phyloP scores from a whole-genome alignment of 805 yeast species.

The Candida tammaniensis region DNA sequence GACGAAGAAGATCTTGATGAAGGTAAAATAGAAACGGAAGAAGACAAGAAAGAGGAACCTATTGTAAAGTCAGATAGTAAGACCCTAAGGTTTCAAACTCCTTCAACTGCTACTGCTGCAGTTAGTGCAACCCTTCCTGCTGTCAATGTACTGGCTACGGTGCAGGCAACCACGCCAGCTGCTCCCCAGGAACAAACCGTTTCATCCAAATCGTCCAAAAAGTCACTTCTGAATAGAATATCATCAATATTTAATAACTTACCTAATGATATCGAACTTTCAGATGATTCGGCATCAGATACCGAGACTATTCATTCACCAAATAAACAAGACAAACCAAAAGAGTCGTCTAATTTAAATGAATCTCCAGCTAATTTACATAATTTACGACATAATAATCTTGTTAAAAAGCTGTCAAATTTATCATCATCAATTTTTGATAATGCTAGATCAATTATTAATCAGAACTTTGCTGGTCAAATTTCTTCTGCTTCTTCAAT shows the following conservation, averaged over 20 bases:
- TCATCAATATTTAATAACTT: constrained; percentile 41
- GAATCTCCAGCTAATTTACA: constrained; percentile 23
- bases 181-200: too few relatives aligned
- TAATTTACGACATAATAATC: constrained; percentile 21
- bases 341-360: constrained; percentile 19
- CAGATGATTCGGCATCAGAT: constrained; percentile 46
- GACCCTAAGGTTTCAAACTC: constrained; percentile 29
- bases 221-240: constrained; percentile 32
- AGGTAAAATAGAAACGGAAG: too few relatives aligned
- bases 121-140: too few relatives aligned
- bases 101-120: too few relatives aligned
- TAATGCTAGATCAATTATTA: constrained; percentile 36
- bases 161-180: not conserved
- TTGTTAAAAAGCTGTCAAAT: constrained; percentile 28
- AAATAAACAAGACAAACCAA: constrained; percentile 16
- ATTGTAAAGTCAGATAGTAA: constrained; percentile 36
- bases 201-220: too few relatives aligned
- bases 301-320: constrained; percentile 31
- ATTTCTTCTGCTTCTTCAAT: constrained; percentile 32
- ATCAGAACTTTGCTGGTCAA: constrained; percentile 22
- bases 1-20: too few relatives aligned
- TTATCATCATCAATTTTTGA: constrained; percentile 33
- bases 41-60: constrained; percentile 11
- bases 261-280: constrained; percentile 46
- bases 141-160: too few relatives aligned